Conservation (phyloP, 2,329 filamentous ascomycete species). For the Ceratocystiopsis brevicomis region DNA sequence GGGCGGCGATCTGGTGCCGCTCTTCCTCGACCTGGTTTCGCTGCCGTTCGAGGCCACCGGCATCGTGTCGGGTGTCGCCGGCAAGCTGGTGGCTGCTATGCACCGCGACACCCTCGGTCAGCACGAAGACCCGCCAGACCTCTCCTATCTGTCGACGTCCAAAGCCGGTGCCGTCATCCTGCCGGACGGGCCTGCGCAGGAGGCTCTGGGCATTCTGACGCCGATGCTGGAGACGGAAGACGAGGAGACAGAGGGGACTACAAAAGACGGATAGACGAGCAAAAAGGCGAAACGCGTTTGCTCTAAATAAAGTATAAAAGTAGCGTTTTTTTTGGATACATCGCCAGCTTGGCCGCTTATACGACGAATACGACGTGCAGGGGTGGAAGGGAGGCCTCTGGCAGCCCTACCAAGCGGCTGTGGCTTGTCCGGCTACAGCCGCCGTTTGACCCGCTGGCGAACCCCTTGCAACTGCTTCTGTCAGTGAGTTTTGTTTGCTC, state of each 20-base stretch:
- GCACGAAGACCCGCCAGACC: slow-evolving; percentile 36
- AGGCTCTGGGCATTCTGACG: slow-evolving; percentile 52
- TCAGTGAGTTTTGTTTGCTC: background rate
- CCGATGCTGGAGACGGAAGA: slow-evolving; percentile 22
- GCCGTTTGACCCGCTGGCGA: background rate
- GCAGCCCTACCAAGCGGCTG: too few species aligned
- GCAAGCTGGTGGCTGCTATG: slow-evolving; percentile 58
- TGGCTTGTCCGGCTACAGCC: too few species aligned
- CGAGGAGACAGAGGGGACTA: background rate
- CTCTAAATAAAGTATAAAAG: background rate
- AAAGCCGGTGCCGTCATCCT: slow-evolving; percentile 80
- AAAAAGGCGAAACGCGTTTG: background rate
- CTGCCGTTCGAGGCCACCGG: slow-evolving; percentile 78
- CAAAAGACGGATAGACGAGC: slow-evolving; percentile 2
- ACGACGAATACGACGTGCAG: too few species aligned
- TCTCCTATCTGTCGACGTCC: slow-evolving; percentile 81
- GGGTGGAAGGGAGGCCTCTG: too few species aligned
- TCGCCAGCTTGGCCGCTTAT: too few species aligned
- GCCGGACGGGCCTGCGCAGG: slow-evolving; percentile 50
- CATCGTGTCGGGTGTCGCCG: slow-evolving; percentile 87
- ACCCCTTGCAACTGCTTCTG: background rate
- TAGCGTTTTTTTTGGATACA: background rate
- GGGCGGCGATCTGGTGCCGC: slow-evolving; percentile 57
- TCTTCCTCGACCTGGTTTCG: slow-evolving; percentile 67
- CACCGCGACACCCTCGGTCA: slow-evolving; percentile 21